phyloP scores from a whole-genome alignment of 352 stramenopile species.

The Pythium coloratum region DNA sequence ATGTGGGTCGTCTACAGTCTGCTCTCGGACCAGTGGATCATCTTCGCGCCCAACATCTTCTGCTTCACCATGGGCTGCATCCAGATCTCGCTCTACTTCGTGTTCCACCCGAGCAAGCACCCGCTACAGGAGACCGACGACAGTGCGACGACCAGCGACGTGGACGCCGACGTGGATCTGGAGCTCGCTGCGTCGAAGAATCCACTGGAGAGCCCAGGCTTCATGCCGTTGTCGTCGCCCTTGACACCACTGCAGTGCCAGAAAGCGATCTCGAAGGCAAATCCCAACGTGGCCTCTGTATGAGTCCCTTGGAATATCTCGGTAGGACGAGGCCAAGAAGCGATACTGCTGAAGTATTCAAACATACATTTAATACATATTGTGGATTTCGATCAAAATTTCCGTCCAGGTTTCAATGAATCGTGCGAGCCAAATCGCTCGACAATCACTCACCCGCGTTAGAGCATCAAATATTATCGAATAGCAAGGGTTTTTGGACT shows the following conservation, averaged over 20 bases:
- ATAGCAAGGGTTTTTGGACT: too few relatives aligned
- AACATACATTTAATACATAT: constrained; percentile 1
- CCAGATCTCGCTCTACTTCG: constrained; percentile 41
- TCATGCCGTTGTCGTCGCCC: not conserved
- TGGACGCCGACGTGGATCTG: not conserved
- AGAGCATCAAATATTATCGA: too few relatives aligned
- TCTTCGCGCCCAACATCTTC: constrained; percentile 48
- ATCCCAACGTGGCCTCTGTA: not conserved
- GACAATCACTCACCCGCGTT: too few relatives aligned
- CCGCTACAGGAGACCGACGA: constrained; percentile 9
- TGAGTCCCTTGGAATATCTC: not conserved
- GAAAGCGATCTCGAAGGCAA: not conserved
- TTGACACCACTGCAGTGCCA: not conserved
- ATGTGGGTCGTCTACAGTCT: constrained; percentile 53
- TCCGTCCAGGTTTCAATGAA: too few relatives aligned
- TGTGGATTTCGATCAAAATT: not conserved
- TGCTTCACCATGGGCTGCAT: constrained; percentile 34
- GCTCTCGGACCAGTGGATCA: constrained; percentile 42
- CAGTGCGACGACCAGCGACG: not conserved
- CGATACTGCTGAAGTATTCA: not conserved
- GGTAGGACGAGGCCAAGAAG: not conserved
- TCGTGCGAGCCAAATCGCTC: too few relatives aligned
- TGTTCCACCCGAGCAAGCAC: constrained; percentile 44
- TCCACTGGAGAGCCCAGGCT: not conserved
- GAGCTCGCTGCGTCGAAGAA: not conserved